Base-by-base conservation (phyloP, 2,329 filamentous ascomycete genomes). In the Trichocomaceae sp. region DNA sequence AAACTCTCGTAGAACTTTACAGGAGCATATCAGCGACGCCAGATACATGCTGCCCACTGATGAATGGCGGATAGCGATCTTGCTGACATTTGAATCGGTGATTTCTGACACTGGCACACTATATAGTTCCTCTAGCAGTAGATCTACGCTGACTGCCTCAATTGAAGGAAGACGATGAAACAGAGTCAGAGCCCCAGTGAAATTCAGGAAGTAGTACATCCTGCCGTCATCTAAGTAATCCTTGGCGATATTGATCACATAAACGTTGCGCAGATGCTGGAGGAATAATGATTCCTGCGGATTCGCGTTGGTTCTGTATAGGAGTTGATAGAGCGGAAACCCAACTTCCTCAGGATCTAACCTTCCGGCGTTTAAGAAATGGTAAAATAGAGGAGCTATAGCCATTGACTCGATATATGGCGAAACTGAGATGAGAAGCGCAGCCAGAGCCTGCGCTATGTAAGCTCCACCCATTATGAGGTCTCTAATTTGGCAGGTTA, bases 341-440 rank as follows among this genome's bases (percentile, higher is more conserved):
- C 54, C 26, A 1, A 13, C n/a, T 10, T 20, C 9, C 19, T 42
- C 39, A 20, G 39, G 39, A 9, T 20, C 39, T 12, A 42, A 22
- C 9, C 7, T 10, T 7, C 3, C 3, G 19, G 10, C 17, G 4
- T 19, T 5, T 5, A 12, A 20, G 37, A 50, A 57, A 19, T 46
- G 31, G 7, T 7, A 31, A 19, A 57, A 49, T 19, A 53, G 54
- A 15, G 42, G 29, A 49, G 55, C 56, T 47, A 59, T 52, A 2
- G 44, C 39, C 35, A 64, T 50, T 1, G 60, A 55, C 26, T 56
- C 51, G 13, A 64, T 17, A 23, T 58, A 56, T 1, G 63, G 62
- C 6, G 60, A 64, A n/a, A 61, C 57, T 6, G 59, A 59, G 17
- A 63, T 54, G 23, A 64, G 47, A 12, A 64, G 55, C 0, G 59